phyloP scores from a whole-genome alignment of 441 rosid species.

The Rhodomyrtus psidioides region DNA sequence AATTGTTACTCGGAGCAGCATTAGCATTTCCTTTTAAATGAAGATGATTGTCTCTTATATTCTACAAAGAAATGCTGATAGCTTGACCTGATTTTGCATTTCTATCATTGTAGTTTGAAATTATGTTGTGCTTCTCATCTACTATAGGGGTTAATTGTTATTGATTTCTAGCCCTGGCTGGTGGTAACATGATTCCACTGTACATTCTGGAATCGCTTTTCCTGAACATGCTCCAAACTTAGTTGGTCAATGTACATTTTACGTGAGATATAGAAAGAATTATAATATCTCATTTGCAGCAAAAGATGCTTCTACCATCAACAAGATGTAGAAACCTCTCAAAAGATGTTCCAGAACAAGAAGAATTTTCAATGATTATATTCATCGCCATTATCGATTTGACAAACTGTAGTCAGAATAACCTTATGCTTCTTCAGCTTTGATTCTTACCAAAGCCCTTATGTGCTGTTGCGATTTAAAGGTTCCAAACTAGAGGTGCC shows the following conservation, averaged over 20 bases:
- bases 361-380: not conserved
- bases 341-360: not conserved
- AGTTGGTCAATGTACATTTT: not conserved
- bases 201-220: not conserved
- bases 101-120: not conserved
- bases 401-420: not conserved
- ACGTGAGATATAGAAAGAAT: not conserved
- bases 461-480: not conserved
- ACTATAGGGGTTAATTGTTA: not conserved
- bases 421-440: not conserved
- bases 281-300: not conserved
- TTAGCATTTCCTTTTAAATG: not conserved
- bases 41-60: not conserved
- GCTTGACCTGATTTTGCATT: not conserved
- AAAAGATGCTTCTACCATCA: not conserved
- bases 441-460: not conserved
- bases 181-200: not conserved
- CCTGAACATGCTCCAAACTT: not conserved
- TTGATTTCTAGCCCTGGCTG: not conserved
- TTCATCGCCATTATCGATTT: not conserved
- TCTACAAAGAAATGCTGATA: not conserved
- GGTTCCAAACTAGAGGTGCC: not conserved
- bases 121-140: not conserved
- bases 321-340: not conserved
- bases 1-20: not conserved